A percentile compares a stretch with the other conserved stretches of the same genome.
Evolutionary conservation across 2,329 filamentous ascomycete species (phyloP).

Genomic region (Fusarium brevicatenulatum): DNA sequence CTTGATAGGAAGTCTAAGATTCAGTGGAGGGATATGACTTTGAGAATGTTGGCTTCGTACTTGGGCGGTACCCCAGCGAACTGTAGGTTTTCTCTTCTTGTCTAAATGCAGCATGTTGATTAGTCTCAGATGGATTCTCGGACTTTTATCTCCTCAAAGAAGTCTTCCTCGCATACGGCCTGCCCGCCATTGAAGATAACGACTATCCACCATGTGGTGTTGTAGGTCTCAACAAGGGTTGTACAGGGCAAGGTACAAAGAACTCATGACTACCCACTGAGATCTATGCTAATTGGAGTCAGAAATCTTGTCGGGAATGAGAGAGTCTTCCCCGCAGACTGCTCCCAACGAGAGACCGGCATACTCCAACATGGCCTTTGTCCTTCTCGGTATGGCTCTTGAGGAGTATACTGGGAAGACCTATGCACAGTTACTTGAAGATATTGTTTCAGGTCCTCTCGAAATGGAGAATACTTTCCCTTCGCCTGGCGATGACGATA

Average conservation of each 20-base stretch:
- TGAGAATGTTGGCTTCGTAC: slow-evolving; percentile 52
- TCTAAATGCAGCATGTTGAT: rapidly evolving
- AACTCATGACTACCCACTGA: rapidly evolving
- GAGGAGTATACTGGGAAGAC: slow-evolving; percentile 45
- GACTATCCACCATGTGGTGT: slow-evolving; percentile 53
- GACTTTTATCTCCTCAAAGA: slow-evolving; percentile 52
- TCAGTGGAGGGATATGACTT: slow-evolving; percentile 51
- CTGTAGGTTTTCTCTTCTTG: slow-evolving; percentile 38
- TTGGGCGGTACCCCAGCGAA: slow-evolving; percentile 51
- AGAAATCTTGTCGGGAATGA: slow-evolving; percentile 50
- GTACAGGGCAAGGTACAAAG: slow-evolving; percentile 47
- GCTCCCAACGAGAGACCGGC: slow-evolving; percentile 48
- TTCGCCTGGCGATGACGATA: slow-evolving; percentile 45
- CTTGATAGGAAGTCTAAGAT: slow-evolving; percentile 44
- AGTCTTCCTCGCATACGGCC: slow-evolving; percentile 49
- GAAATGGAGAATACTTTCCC: slow-evolving; percentile 32
- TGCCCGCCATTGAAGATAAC: slow-evolving; percentile 48
- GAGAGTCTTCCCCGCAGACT: slow-evolving; percentile 44
- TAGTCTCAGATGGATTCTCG: slow-evolving; percentile 38
- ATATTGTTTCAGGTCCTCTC: slow-evolving; percentile 31
- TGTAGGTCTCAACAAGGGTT: slow-evolving; percentile 47
- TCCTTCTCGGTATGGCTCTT: slow-evolving; percentile 50
- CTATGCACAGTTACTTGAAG: slow-evolving; percentile 43
- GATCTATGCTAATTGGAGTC: not conserved
- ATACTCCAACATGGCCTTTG: slow-evolving; percentile 56